Percentiles rank a stretch among this genome's conserved stretches.
These are phyloP conservation scores for Spinacia oleracea DNA, from an alignment of 179 eudicot genomes.

Conservation along the genomic window DNA sequence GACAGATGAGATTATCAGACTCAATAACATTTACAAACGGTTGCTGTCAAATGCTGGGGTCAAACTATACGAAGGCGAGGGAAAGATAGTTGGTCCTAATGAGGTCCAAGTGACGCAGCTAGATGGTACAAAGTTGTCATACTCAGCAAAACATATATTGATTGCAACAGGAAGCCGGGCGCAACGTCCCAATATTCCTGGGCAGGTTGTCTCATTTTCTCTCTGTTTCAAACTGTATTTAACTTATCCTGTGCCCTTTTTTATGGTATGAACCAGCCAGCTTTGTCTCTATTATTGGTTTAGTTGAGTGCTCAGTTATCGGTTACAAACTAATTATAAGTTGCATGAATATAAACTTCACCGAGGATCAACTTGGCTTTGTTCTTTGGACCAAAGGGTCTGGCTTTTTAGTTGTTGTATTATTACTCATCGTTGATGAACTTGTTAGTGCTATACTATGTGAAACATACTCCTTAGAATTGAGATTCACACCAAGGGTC, in stretches of 20 bases:
- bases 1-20: constrained; percentile 86
- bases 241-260: background rate
- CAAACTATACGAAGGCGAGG: constrained; percentile 96
- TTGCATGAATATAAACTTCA: no score
- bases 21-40: constrained; percentile 84
- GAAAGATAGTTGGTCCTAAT: constrained; percentile 82
- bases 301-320: no score
- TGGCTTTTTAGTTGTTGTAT: no score
- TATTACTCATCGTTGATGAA: no score
- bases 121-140: constrained; percentile 86
- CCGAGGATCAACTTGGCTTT: no score
- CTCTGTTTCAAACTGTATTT: background rate
- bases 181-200: constrained; percentile 71
- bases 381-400: no score
- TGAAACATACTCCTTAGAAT: no score
- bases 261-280: no score
- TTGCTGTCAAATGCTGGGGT: constrained; percentile 87
- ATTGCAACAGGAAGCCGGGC: constrained; percentile 98
- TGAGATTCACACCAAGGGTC: no score
- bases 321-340: no score
- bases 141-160: constrained; percentile 86
- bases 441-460: no score
- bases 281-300: no score
- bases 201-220: constrained; percentile 52
- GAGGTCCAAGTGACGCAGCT: constrained; percentile 87